phyloP scores from a whole-genome alignment of 768 basidiomycete species.

The Candolleomyces aberdarensis region DNA sequence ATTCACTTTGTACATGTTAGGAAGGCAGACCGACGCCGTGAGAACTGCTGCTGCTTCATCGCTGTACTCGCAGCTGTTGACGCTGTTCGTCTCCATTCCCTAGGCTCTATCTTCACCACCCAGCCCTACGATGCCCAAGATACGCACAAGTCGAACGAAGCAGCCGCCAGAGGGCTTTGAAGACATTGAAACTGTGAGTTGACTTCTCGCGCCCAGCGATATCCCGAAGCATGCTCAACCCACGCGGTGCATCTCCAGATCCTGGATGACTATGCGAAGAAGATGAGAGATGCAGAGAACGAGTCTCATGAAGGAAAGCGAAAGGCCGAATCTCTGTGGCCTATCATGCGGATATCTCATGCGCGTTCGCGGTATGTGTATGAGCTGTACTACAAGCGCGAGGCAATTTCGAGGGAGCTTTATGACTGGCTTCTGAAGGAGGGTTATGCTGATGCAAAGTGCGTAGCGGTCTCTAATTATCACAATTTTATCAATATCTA shows the following conservation, averaged over 20 bases:
- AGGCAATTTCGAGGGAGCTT: constrained; percentile 87
- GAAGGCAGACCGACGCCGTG: too few relatives aligned
- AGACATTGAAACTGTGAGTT: constrained; percentile 77
- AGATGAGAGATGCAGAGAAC: constrained; percentile 99
- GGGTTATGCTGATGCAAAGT: constrained; percentile 97
- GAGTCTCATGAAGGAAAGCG: constrained; percentile 98
- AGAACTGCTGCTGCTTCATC: too few relatives aligned
- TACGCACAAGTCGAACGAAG: constrained; percentile 90
- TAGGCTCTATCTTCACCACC: constrained; percentile 4
- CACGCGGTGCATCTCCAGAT: constrained; percentile 45
- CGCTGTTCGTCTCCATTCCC: not conserved
- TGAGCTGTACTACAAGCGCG: constrained; percentile 97
- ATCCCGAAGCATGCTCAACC: not conserved
- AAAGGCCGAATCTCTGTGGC: constrained; percentile 90
- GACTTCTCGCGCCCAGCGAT: not conserved
- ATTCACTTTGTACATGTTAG: too few relatives aligned
- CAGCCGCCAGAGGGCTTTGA: constrained; percentile 94
- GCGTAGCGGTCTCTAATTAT: constrained; percentile 26
- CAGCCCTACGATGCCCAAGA: constrained; percentile 78
- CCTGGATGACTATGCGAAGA: constrained; percentile 97
- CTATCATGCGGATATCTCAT: constrained; percentile 98
- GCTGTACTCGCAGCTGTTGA: not conserved
- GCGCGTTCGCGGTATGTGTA: constrained; percentile 96
- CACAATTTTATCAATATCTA: not conserved
- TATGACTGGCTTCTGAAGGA: constrained; percentile 99